Evolutionary conservation across 371 early-diverging fungal genomes (phyloP).

Genomic region (Haplosporangium sp.): DNA sequence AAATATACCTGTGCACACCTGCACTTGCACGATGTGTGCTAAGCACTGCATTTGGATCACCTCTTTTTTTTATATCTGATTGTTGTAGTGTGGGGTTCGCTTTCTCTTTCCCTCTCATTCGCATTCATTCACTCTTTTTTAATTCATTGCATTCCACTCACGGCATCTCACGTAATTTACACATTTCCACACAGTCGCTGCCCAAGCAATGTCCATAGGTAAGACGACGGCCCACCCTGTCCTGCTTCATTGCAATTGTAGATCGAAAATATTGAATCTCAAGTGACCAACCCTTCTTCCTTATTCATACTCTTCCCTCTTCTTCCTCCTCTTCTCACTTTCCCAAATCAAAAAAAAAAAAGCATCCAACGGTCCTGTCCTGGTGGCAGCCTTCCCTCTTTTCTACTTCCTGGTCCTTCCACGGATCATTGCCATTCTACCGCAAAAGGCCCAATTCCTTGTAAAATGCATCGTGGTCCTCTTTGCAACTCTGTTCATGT

Average conservation of each 20-base stretch:
- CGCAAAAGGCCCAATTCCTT: slow-evolving; percentile 42
- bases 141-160: neutral
- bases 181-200: too few relatives aligned
- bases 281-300: neutral
- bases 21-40: too few relatives aligned
- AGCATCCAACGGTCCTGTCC: neutral
- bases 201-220: slow-evolving; percentile 11
- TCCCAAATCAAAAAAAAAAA: too few relatives aligned
- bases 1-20: too few relatives aligned
- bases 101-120: too few relatives aligned
- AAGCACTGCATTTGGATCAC: too few relatives aligned
- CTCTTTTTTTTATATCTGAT: too few relatives aligned
- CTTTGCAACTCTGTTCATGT: slow-evolving; percentile 43
- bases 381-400: slow-evolving; percentile 13
- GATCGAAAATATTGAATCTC: too few relatives aligned
- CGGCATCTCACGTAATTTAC: neutral
- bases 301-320: neutral
- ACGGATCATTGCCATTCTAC: slow-evolving; percentile 26
- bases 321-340: neutral
- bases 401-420: slow-evolving; percentile 31
- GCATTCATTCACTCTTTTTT: too few relatives aligned
- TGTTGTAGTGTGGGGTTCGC: too few relatives aligned
- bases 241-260: too few relatives aligned
- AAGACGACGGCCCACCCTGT: neutral
- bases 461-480: slow-evolving; percentile 32